Evolutionary conservation across 2,329 filamentous ascomycete genomes (phyloP), one percentile per base, ranked within the genome.

Genomic region (Alternaria sp.): DNA sequence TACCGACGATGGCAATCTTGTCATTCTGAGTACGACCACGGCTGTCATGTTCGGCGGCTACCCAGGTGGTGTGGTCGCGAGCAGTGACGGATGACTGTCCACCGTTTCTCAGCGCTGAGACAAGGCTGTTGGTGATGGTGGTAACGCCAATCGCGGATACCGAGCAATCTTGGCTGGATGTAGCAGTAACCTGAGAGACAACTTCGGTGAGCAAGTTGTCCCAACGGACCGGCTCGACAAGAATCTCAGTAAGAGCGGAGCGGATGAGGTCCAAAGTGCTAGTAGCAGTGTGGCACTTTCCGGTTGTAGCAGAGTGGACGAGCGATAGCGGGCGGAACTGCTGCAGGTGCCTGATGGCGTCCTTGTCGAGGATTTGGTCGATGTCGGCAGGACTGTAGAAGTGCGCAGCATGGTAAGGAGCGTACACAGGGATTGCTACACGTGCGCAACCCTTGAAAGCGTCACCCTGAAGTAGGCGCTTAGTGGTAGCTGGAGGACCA

Each of bases 1-100:
- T 92, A 54, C 93, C 93, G 34, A 97, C 90, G 64, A 97, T 93
- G 59, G 93, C 93, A 64, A 97, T 87, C 78, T 93, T 94, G 74
- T 87, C 86, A 70, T 86, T 84, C 63, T 85, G 82, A 30, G 80
- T 84, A 60, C 81, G 82, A 51, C 80, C 83, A 12, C 70, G 66
- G 41, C 68, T 70, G 5, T 68, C 65, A 45, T 77, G 68, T 12
- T 68, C 63, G n/a, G 70, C 69, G 14, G 64, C 43, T 16, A 67
- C 58, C 83, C 84, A 85, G 3, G 78, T 70, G 16, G 77, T 78
- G 65, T 84, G 80, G 70, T 84, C 83, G 30, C 79, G 74, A 18
- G 81, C 73, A 3, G 77, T 70, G 40, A 83, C 75, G 16, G 79
- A 74, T n/a, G 76, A 70, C 70, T 83, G 80, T 34, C 83, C 83